phyloP scores from a whole-genome alignment of 768 basidiomycete genomes.

The Hebeloma cylindrosporum region DNA sequence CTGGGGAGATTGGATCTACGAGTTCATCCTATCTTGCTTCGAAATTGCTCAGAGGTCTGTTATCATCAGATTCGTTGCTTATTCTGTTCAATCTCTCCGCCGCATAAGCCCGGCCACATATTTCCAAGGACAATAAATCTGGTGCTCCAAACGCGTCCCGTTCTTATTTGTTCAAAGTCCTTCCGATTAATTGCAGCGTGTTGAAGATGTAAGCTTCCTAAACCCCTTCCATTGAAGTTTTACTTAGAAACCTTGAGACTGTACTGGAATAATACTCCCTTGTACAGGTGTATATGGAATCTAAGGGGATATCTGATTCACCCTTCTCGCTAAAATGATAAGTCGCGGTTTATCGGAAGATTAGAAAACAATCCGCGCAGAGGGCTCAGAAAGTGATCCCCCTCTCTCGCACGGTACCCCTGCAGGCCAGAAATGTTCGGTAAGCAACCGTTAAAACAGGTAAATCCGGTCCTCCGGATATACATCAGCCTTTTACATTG shows the following conservation, averaged over 20 bases:
- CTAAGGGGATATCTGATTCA: background rate
- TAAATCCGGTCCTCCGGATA: constrained; percentile 25
- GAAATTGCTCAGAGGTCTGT: constrained; percentile 11
- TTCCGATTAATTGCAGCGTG: background rate
- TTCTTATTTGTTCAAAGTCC: background rate
- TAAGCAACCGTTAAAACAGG: constrained; percentile 32
- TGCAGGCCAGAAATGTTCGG: constrained; percentile 20
- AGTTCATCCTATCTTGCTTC: constrained; percentile 18
- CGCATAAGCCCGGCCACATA: constrained; percentile 13
- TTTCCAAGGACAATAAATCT: constrained; percentile 12
- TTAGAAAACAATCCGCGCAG: constrained; percentile 18
- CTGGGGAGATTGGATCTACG: constrained; percentile 13
- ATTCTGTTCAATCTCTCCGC: constrained; percentile 12
- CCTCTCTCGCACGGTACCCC: constrained; percentile 18
- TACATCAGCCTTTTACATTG: constrained; percentile 21
- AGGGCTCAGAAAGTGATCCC: constrained; percentile 3
- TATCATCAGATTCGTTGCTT: constrained; percentile 15
- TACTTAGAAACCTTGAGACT: no score
- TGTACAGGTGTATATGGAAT: constrained; percentile 5
- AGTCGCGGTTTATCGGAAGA: constrained; percentile 21
- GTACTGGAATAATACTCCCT: background rate
- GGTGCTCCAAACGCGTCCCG: background rate
- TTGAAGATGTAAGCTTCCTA: constrained; percentile 4
- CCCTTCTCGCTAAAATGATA: constrained; percentile 2
- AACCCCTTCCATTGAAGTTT: constrained; percentile 16